These are phyloP conservation scores for Balamuthia mandrillaris DNA, from an alignment of 208 protist species.

Conservation along the genomic window DNA sequence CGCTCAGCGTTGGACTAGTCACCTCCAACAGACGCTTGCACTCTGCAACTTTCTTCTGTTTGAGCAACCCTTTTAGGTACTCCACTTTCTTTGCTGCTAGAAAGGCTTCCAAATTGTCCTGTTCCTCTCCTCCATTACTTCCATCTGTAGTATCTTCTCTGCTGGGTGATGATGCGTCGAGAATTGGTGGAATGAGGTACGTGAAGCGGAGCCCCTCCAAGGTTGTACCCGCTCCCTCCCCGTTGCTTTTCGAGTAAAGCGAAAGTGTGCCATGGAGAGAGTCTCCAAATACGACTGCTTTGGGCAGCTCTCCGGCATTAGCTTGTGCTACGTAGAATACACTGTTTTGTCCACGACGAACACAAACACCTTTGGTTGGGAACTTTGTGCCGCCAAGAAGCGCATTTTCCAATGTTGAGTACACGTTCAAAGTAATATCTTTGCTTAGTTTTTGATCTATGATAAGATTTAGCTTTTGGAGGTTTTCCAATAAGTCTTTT, in stretches of 20 bases:
- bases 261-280: conserved; percentile 14
- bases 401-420: background rate
- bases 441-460: background rate
- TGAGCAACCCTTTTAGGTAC: conserved; percentile 16
- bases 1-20: too few species aligned
- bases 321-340: background rate
- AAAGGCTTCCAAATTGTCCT: background rate
- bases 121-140: background rate
- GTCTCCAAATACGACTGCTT: background rate
- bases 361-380: background rate
- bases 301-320: background rate
- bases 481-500: conserved; percentile 16
- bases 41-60: background rate
- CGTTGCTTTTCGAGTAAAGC: conserved; percentile 20
- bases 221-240: background rate
- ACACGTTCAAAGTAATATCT: background rate
- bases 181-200: background rate
- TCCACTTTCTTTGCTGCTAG: conserved; percentile 28
- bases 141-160: background rate
- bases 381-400: conserved; percentile 25
- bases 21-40: background rate
- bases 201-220: background rate
- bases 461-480: background rate
- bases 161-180: background rate
- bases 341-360: background rate